Evolutionary conservation across 768 basidiomycete genomes (phyloP), one percentile per base, ranked within the genome.

Genomic region (Lactarius evosmus): DNA sequence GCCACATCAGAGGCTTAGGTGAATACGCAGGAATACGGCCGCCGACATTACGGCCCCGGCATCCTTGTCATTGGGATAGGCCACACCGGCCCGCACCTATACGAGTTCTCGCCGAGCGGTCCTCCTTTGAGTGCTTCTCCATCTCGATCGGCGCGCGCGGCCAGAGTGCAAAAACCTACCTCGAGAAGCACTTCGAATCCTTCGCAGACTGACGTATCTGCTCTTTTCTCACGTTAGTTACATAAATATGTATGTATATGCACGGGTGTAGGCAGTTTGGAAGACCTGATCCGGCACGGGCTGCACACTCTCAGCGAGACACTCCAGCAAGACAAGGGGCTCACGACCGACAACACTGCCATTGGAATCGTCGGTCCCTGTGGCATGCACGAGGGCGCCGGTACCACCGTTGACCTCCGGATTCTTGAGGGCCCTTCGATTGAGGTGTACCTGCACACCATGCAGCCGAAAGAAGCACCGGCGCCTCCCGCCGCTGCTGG

Each of bases 31-130:
- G 27, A n/a, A n/a, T 0, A 33, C 33, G 30, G 27, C 7, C 73
- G 96, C 95, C 95, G 85, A 96, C 97, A 97, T 3, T 99, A 99
- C 70, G 97, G 97, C 74, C 97, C 98, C 11, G 96, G 97, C 5
- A 95, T 98, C 82, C 89, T 99, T 53, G 96, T 99, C 67, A 89
- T 97, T 67, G 97, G 97, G 11, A 85, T 90, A 71, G 97, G 98
- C 76, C 89, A 95, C 72, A 86, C 89, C 19, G 97, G 97, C 3
- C 95, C 97, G 4, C 96, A 98, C 75, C 85, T 98, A 41, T 98
- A 93, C 76, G 97, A 99, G 75, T 99, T 99, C 79, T 95, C 95
- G 1, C 97, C 97, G 0, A 91, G 95, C 0, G 97, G 97, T n/a
- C 92, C 73, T 93, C 93, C 22, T 98, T 96, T 73, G 96, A 98